Conservation (phyloP, 305 asterid genomes). For the Solanum hybrid region DNA sequence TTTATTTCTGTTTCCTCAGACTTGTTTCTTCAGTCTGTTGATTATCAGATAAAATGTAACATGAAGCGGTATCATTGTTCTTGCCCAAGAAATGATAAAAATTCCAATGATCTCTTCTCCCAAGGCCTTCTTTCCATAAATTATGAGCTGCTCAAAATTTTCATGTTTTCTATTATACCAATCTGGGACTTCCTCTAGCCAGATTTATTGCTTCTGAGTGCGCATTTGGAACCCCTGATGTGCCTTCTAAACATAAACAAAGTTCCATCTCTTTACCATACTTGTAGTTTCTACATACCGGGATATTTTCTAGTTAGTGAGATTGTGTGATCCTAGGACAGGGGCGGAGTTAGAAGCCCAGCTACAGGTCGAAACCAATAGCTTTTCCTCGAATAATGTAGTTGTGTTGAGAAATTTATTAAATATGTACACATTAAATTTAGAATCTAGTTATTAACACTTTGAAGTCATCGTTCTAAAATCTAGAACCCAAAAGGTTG, state of each 20-base stretch:
- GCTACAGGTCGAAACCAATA: not conserved
- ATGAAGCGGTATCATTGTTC: not conserved
- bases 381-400: not conserved
- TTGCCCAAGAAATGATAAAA: not conserved
- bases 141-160: not conserved
- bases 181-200: not conserved
- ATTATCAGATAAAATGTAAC: conserved; percentile 1
- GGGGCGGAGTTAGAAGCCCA: not conserved
- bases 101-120: not conserved
- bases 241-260: not conserved
- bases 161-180: not conserved
- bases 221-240: not conserved
- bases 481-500: not conserved
- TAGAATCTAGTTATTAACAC: not conserved
- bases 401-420: not conserved
- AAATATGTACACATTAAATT: not conserved
- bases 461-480: not conserved
- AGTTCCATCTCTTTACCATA: not conserved
- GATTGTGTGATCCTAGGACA: not conserved
- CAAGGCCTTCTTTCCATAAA: not conserved
- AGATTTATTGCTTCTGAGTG: not conserved
- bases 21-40: not conserved
- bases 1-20: not conserved
- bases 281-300: not conserved
- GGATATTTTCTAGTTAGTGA: not conserved